These are phyloP conservation scores for Parastagonospora nodorum DNA, from an alignment of 2,329 filamentous ascomycete species.

Conservation along the genomic window DNA sequence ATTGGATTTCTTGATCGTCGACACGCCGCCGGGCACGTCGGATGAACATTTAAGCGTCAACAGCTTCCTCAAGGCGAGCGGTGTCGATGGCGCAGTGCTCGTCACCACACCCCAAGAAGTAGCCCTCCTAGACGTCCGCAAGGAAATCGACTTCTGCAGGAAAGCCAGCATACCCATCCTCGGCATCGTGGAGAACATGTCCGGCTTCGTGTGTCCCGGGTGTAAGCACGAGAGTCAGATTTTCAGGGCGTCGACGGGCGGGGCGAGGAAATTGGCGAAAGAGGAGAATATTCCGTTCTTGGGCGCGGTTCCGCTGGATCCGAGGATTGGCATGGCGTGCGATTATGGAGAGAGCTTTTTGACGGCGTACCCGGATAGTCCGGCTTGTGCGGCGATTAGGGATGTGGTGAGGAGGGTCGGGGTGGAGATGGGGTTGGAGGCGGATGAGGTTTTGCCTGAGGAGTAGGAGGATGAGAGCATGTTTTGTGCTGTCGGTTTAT, in stretches of 20 bases:
- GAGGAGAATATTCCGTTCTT: conserved; percentile 90
- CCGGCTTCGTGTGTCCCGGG: conserved; percentile 91
- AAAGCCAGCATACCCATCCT: conserved; percentile 90
- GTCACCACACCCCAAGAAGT: conserved; percentile 97
- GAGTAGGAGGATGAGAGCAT: conserved; percentile 14
- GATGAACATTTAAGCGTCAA: conserved; percentile 97
- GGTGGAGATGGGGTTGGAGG: conserved; percentile 44
- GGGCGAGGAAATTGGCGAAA: conserved; percentile 76
- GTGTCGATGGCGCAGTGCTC: conserved; percentile 90
- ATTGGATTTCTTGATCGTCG: conserved; percentile 88
- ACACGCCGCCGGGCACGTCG: conserved; percentile 92
- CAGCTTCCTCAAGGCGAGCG: conserved; percentile 84
- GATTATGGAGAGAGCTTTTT: conserved; percentile 98
- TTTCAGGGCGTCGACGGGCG: conserved; percentile 89
- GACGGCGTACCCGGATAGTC: conserved; percentile 90
- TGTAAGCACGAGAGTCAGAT: conserved; percentile 83
- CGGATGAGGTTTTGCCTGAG: conserved; percentile 34
- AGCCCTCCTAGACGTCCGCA: conserved; percentile 86
- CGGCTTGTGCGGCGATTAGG: conserved; percentile 81
- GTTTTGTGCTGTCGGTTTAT: background rate
- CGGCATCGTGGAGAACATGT: conserved; percentile 97
- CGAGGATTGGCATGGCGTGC: conserved; percentile 92
- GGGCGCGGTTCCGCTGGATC: conserved; percentile 88
- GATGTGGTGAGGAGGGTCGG: conserved; percentile 77
- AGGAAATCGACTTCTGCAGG: conserved; percentile 96